These are phyloP conservation scores for Isabelozyma heimii DNA, from an alignment of 805 yeast genomes.

Conservation along the genomic window DNA sequence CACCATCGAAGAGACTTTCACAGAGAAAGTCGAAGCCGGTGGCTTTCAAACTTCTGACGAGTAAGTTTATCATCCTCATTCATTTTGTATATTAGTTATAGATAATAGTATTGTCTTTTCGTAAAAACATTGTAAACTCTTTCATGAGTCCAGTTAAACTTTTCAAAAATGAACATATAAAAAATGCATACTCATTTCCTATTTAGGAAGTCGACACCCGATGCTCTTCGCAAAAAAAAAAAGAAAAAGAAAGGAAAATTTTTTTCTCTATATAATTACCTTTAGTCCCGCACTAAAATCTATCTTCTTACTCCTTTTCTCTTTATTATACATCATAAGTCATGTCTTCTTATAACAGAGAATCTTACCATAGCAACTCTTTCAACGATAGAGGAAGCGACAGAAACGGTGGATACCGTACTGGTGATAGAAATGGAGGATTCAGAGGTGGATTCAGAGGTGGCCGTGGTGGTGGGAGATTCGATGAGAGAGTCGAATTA, in stretches of 20 bases:
- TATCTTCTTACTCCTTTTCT: background rate
- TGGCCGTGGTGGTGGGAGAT: constrained; percentile 31
- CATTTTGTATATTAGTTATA: background rate
- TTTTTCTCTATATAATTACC: constrained; percentile 1
- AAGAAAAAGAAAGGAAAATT: background rate
- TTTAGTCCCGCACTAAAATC: constrained; percentile 1
- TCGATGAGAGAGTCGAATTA: constrained; percentile 48
- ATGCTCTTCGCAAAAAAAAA: background rate
- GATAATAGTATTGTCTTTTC: background rate
- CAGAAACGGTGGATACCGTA: constrained; percentile 14
- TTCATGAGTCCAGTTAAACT: background rate
- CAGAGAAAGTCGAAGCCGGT: constrained; percentile 61
- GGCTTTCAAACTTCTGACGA: constrained; percentile 51
- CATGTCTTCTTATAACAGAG: background rate
- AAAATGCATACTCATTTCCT: background rate
- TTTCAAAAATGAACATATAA: no score
- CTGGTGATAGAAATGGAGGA: constrained; percentile 35
- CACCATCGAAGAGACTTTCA: constrained; percentile 76
- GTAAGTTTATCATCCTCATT: constrained; percentile 12
- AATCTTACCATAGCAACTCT: constrained; percentile 41
- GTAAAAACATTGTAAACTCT: background rate
- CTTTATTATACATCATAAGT: background rate
- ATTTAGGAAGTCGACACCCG: constrained; percentile 1
- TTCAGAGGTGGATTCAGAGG: constrained; percentile 38
- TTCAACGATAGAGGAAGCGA: constrained; percentile 36